These are phyloP conservation scores for Allium sativum DNA, from an alignment of 106 monocot genomes.

Conservation along the genomic window DNA sequence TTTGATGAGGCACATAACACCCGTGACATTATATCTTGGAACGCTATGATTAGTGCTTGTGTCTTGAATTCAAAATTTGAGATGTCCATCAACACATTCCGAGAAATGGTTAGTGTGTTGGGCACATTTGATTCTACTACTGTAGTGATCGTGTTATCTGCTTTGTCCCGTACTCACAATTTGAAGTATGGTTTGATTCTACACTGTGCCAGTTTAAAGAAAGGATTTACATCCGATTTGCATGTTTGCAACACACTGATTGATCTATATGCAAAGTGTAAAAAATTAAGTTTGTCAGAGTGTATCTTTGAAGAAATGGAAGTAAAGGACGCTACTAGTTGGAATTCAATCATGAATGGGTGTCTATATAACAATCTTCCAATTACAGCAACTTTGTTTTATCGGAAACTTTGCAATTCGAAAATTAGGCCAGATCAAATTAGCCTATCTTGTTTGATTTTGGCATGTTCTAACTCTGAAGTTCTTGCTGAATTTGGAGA, in stretches of 20 bases:
- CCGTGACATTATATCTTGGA: conserved; percentile 40
- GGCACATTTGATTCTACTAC: conserved; percentile 40
- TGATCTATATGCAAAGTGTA: conserved; percentile 59
- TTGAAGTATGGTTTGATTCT: conserved; percentile 30
- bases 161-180: conserved; percentile 14
- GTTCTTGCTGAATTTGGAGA: conserved; percentile 21
- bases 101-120: conserved; percentile 16
- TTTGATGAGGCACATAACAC: conserved; percentile 17
- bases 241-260: conserved; percentile 41
- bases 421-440: conserved; percentile 27
- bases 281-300: conserved; percentile 22
- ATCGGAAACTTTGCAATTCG: conserved; percentile 28
- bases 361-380: conserved; percentile 20
- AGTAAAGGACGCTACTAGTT: conserved; percentile 34
- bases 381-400: conserved; percentile 18
- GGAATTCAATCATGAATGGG: conserved; percentile 57
- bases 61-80: conserved; percentile 16
- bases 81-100: conserved; percentile 11
- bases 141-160: conserved; percentile 31
- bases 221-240: conserved; percentile 10
- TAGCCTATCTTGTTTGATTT: conserved; percentile 35
- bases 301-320: conserved; percentile 30
- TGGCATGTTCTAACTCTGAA: conserved; percentile 26
- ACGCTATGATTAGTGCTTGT: conserved; percentile 26
- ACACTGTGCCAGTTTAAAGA: conserved; percentile 28